These are phyloP conservation scores for Exserohilum turcica DNA, from an alignment of 2,329 filamentous ascomycete genomes.

Conservation along the genomic window DNA sequence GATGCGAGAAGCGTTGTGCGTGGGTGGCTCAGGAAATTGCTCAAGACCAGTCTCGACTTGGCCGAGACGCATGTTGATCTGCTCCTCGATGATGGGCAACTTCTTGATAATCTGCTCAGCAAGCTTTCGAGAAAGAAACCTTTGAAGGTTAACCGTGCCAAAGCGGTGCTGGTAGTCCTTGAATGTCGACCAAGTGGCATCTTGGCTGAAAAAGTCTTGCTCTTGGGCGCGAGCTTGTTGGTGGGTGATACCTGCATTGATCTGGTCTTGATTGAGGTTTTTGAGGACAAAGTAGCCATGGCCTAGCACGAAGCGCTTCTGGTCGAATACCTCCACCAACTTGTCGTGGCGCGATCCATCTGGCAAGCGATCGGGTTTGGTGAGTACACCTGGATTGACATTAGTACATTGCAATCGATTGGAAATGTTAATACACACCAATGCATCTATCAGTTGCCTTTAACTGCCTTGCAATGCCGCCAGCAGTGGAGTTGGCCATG, in stretches of 20 bases:
- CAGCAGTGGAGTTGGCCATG: conserved; percentile 73
- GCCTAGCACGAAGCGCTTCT: conserved; percentile 65
- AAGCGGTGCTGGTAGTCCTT: conserved; percentile 52
- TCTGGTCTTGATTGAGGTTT: conserved; percentile 61
- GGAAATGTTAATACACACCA: conserved; percentile 26
- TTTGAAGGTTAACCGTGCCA: conserved; percentile 59
- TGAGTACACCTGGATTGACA: conserved; percentile 70
- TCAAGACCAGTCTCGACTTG: conserved; percentile 62
- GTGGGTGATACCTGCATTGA: conserved; percentile 53
- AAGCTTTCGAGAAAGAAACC: conserved; percentile 55
- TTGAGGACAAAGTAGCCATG: conserved; percentile 82
- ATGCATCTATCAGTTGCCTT: conserved; percentile 52
- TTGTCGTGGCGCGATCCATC: conserved; percentile 55
- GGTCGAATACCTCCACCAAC: conserved; percentile 68
- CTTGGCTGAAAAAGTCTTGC: conserved; percentile 54
- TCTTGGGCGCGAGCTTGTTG: conserved; percentile 57
- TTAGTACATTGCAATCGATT: too few species aligned
- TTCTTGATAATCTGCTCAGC: conserved; percentile 50
- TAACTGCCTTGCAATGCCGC: conserved; percentile 56
- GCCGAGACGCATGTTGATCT: conserved; percentile 55
- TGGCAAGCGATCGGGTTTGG: conserved; percentile 78
- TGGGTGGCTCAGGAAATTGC: conserved; percentile 68
- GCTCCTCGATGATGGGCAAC: conserved; percentile 50
- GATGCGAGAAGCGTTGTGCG: conserved; percentile 67
- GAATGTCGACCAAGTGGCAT: conserved; percentile 55